Conservation (phyloP, 495 filamentous ascomycete genomes). For the Tuber melanosporum region DNA sequence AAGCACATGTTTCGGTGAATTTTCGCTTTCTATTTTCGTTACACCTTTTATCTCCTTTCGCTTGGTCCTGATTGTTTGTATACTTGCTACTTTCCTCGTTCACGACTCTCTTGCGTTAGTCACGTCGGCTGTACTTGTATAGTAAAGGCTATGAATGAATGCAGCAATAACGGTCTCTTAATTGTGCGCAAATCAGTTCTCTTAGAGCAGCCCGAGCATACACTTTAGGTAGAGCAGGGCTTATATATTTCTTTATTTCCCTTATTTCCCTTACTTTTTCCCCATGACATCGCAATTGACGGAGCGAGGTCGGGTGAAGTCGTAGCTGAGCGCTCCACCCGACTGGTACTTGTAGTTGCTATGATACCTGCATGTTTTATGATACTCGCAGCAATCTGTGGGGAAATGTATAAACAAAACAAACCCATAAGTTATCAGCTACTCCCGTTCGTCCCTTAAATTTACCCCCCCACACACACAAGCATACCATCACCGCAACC, state of each 20-base stretch:
- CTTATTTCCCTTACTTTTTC: neutral
- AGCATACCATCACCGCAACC: conserved; percentile 12
- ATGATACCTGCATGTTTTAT: too few species aligned
- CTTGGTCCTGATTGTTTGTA: neutral
- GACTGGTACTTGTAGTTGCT: neutral
- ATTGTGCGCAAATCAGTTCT: neutral
- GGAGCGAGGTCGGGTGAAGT: neutral
- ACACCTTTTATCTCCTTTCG: neutral
- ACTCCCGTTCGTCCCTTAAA: conserved; percentile 16
- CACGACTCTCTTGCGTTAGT: neutral
- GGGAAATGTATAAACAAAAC: conserved; percentile 21
- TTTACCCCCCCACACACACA: conserved; percentile 3
- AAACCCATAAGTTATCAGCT: conserved; percentile 6
- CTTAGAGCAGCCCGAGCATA: neutral
- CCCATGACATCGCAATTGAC: neutral
- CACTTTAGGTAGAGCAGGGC: neutral
- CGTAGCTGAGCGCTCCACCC: too few species aligned
- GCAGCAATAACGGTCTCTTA: neutral
- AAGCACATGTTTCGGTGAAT: neutral
- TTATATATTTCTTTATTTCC: too few species aligned
- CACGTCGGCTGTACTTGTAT: neutral
- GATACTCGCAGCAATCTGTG: neutral
- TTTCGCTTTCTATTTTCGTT: neutral
- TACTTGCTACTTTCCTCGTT: neutral
- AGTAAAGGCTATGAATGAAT: neutral